Percentiles rank a stretch among this genome's conserved stretches.
Conservation (phyloP, 495 filamentous ascomycete genomes). For the Tuber melanosporum region DNA sequence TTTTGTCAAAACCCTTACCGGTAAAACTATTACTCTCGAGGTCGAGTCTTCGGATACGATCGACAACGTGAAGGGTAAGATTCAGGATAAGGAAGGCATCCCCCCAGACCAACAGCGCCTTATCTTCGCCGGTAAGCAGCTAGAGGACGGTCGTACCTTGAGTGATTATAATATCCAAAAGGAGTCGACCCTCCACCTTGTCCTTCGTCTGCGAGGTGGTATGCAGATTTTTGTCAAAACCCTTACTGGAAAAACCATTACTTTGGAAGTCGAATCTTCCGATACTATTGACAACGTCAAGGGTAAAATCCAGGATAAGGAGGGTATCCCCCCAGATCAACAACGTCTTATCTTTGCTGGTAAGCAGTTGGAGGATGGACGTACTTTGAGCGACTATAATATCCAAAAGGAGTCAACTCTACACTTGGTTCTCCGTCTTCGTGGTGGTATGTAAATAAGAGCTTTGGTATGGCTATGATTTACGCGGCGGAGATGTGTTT, state of each 20-base stretch:
- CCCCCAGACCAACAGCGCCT: constrained; percentile 78
- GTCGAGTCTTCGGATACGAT: constrained; percentile 98
- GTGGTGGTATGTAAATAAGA: constrained; percentile 92
- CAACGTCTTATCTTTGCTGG: constrained; percentile 98
- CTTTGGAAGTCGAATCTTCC: constrained; percentile 67
- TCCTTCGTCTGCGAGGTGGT: constrained; percentile 93
- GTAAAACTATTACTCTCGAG: constrained; percentile 50
- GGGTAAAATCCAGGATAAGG: constrained; percentile 98
- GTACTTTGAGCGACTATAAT: constrained; percentile 94
- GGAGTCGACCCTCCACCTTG: constrained; percentile 90
- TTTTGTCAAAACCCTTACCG: constrained; percentile 62
- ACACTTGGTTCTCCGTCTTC: constrained; percentile 91
- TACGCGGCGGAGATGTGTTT: neutral
- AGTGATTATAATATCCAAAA: constrained; percentile 99
- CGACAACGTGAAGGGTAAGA: constrained; percentile 98
- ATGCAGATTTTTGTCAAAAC: constrained; percentile 98
- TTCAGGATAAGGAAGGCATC: constrained; percentile 73
- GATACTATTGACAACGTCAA: constrained; percentile 99
- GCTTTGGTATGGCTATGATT: neutral
- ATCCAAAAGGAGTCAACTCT: constrained; percentile 98
- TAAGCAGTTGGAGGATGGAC: constrained; percentile 96
- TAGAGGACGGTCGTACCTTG: constrained; percentile 78
- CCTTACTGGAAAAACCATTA: constrained; percentile 60
- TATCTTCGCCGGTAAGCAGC: constrained; percentile 91
- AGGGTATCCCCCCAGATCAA: constrained; percentile 95